A percentile compares a stretch with the other conserved stretches of the same genome.
Evolutionary conservation across 2,329 filamentous ascomycete species (phyloP).

Genomic region (Ophiostoma australiae): DNA sequence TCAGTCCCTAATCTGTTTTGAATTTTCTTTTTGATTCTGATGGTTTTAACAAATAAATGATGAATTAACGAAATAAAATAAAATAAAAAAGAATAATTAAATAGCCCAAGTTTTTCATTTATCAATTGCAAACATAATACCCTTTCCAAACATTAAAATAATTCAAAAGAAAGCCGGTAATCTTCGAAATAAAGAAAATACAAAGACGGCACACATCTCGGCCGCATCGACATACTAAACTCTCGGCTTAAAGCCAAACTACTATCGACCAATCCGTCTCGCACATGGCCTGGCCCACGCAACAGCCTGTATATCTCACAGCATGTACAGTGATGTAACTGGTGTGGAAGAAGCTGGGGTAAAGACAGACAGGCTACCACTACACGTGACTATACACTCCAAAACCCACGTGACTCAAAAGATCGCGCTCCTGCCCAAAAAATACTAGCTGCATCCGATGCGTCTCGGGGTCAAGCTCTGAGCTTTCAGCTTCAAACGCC

Average conservation of each 20-base stretch:
- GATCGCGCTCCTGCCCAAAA: conserved; percentile 1
- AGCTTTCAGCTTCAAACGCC: conserved; percentile 20
- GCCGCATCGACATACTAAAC: not conserved
- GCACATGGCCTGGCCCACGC: not conserved
- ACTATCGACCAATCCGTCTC: not conserved
- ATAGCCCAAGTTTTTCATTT: not conserved
- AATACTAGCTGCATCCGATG: conserved; percentile 10
- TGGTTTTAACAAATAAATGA: too few relatives aligned
- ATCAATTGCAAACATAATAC: too few relatives aligned
- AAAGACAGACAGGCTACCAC: not conserved
- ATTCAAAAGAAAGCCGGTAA: not conserved
- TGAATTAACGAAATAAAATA: too few relatives aligned
- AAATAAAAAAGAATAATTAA: too few relatives aligned
- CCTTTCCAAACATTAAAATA: not conserved
- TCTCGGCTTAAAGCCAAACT: not conserved
- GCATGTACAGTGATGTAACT: not conserved
- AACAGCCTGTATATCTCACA: too few relatives aligned
- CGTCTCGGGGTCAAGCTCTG: conserved; percentile 17
- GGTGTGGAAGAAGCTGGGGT: not conserved
- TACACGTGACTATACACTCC: not conserved
- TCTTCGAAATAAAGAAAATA: not conserved
- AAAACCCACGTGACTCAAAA: not conserved
- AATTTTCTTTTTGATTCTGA: too few relatives aligned
- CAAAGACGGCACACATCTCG: not conserved
- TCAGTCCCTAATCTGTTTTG: too few relatives aligned